Base-by-base conservation (phyloP, 75 land plant genomes). In the Picea glauca region DNA sequence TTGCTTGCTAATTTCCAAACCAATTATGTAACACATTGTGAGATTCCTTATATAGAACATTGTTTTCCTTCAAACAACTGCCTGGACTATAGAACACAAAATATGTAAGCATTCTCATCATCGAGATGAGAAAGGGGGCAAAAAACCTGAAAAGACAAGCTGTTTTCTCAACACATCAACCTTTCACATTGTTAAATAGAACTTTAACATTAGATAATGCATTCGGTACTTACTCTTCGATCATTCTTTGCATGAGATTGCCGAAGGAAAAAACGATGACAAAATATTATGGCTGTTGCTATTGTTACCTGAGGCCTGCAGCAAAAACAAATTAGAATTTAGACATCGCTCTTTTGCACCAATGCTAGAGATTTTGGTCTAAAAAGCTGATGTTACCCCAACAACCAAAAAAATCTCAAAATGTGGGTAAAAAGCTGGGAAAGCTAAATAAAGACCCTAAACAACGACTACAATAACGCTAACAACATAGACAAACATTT, bases 191-290 rank as follows among this genome's bases (percentile, higher is more conserved):
- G 18, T 11, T n/a, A 40, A 43, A 70, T 43, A 43, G 9, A 43
- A 70, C 43, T 12, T 43, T 11, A 35, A 6, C 13, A 70, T 15
- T 66, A 38, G 4, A 33, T 6, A 35, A 66, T 17, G 2, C 17
- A 33, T 43, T 32, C 9, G 3, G n/a, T 70, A 70, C 74, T 70
- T 43, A 93, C 96, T 81, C 85, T 78, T 84, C 96, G 87, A 82
- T 94, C 93, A 87, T 94, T 94, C 83, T 88, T 92, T 38, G 87
- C 82, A 83, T 88, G 96, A 43, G 96, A 94, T 75, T 92, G 95
- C 14, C 92, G 86, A 58, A 85, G 85, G 77, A 90, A 94, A 82
- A 94, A 94, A 17, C 95, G 94, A 56, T 94, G 96, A 77, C 96
- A 88, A 73, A 94, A 87, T 35, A 92, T 81, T 72, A 94, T 92